A percentile compares a stretch with the other conserved stretches of the same genome.
phyloP scores from a whole-genome alignment of 2,329 filamentous ascomycete species.

The Aspergillus cejpii region DNA sequence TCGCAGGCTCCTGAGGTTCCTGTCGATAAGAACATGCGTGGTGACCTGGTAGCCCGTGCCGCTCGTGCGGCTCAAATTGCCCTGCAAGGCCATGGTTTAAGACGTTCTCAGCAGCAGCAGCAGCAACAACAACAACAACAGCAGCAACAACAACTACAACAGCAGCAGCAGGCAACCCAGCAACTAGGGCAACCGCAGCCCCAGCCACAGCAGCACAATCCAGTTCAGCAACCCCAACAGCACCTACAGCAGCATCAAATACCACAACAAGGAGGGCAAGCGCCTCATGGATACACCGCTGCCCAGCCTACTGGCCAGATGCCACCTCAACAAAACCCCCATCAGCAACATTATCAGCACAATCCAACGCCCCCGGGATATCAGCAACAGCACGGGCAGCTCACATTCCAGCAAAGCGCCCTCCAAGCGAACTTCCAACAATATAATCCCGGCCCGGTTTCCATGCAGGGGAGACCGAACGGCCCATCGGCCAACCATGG shows the following conservation, averaged over 20 bases:
- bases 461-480: conserved; percentile 27
- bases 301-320: conserved; percentile 27
- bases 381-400: conserved; percentile 27
- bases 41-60: conserved; percentile 44
- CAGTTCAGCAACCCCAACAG: conserved; percentile 20
- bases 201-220: conserved; percentile 19
- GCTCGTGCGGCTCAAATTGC: conserved; percentile 45
- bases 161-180: conserved; percentile 11
- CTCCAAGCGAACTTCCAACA: conserved; percentile 39
- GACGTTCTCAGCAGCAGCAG: conserved; percentile 32
- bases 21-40: conserved; percentile 37
- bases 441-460: conserved; percentile 32
- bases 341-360: conserved; percentile 30
- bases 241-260: conserved; percentile 25
- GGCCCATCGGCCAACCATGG: conserved; percentile 36
- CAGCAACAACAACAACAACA: conserved; percentile 27
- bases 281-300: conserved; percentile 31
- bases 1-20: conserved; percentile 37
- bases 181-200: conserved; percentile 16
- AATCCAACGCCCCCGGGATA: conserved; percentile 35
- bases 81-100: conserved; percentile 39
- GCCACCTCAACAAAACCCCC: conserved; percentile 16
- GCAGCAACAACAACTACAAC: conserved; percentile 25
- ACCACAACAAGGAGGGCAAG: conserved; percentile 23
- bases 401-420: conserved; percentile 38